These are phyloP conservation scores for Klebsormidium nitens DNA, from an alignment of 139 green algal species.

Conservation along the genomic window DNA sequence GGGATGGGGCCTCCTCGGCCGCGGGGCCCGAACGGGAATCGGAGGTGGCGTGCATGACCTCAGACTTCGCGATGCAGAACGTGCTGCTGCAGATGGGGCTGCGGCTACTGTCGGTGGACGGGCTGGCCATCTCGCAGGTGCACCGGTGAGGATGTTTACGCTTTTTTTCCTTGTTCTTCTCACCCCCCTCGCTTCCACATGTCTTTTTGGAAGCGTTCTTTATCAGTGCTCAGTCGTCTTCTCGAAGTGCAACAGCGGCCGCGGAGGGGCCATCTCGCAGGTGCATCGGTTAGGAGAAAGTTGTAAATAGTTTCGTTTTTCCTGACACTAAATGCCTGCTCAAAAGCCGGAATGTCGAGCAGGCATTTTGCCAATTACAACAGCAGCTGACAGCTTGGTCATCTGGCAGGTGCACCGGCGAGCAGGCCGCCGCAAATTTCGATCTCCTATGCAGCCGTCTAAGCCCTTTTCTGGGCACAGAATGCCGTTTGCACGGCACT, in stretches of 20 bases:
- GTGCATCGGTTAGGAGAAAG: not conserved
- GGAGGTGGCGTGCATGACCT: slow-evolving; percentile 69
- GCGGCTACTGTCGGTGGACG: slow-evolving; percentile 60
- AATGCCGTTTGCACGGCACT: too few species aligned
- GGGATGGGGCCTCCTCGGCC: not conserved
- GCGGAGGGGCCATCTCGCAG: not conserved
- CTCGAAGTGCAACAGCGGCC: too few species aligned
- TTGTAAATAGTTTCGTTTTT: too few species aligned
- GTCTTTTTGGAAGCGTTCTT: not conserved
- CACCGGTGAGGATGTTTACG: slow-evolving; percentile 19
- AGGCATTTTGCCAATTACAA: too few species aligned
- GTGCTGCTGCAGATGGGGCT: slow-evolving; percentile 69
- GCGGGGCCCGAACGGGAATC: slow-evolving; percentile 15
- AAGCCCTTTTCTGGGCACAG: too few species aligned
- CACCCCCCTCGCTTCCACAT: not conserved
- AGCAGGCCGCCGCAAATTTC: too few species aligned
- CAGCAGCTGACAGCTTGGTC: too few species aligned
- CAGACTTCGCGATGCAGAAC: slow-evolving; percentile 97
- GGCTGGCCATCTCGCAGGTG: slow-evolving; percentile 61
- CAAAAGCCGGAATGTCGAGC: too few species aligned
- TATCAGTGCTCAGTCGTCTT: not conserved
- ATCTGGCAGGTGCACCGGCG: too few species aligned
- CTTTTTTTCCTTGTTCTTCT: not conserved
- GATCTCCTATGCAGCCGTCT: too few species aligned
- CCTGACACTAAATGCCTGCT: too few species aligned